Evolutionary conservation across 2,329 filamentous ascomycete genomes (phyloP).

Genomic region (Cercospora beticola): DNA sequence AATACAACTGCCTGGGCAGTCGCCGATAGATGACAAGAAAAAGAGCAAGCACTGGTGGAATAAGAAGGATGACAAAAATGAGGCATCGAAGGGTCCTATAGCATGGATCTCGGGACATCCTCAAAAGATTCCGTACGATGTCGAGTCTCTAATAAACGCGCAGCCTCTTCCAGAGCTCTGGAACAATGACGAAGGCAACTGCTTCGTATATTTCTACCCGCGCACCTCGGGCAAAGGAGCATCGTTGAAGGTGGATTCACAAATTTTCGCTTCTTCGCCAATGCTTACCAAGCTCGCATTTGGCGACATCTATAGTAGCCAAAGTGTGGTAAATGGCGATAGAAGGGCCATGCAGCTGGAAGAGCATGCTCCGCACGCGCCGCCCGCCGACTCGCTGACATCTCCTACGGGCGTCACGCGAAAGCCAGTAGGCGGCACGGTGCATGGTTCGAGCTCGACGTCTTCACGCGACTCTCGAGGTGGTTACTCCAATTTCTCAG

Average conservation of each 20-base stretch:
- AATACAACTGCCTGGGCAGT: constrained; percentile 25
- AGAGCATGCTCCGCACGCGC: constrained; percentile 32
- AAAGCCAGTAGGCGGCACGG: constrained; percentile 5
- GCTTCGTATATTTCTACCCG: constrained; percentile 62
- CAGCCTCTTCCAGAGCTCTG: constrained; percentile 60
- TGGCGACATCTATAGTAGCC: constrained; percentile 51
- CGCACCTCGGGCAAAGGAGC: constrained; percentile 56
- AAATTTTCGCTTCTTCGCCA: constrained; percentile 58
- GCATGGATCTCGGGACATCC: constrained; percentile 62
- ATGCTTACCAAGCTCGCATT: constrained; percentile 57
- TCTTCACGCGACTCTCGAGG: constrained; percentile 42
- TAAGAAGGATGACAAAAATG: constrained; percentile 34
- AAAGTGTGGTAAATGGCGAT: constrained; percentile 29
- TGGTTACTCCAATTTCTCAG: constrained; percentile 49
- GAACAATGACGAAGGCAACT: constrained; percentile 60
- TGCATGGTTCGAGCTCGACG: constrained; percentile 28
- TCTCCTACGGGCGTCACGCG: constrained; percentile 33
- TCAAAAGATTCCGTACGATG: constrained; percentile 57
- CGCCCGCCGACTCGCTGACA: constrained; percentile 31
- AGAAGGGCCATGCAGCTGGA: constrained; percentile 39
- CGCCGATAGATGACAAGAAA: constrained; percentile 26
- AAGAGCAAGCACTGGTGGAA: constrained; percentile 38
- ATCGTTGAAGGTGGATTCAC: constrained; percentile 62
- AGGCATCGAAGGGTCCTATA: constrained; percentile 41
- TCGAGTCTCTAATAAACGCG: constrained; percentile 51